Evolutionary conservation across 371 early-diverging fungal genomes (phyloP).

Genomic region (Mycotypha africana): DNA sequence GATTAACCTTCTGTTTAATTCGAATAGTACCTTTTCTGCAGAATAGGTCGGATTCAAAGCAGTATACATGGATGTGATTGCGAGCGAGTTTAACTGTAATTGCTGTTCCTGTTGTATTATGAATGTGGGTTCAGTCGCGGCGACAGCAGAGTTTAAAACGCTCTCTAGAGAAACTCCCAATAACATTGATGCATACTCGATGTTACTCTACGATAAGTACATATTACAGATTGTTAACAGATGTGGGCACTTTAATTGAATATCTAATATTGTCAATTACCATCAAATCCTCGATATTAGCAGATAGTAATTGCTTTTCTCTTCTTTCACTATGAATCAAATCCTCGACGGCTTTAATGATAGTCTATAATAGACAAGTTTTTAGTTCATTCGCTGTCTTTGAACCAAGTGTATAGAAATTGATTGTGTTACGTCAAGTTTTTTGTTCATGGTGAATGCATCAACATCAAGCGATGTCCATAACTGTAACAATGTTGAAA

Average conservation of each 20-base stretch:
- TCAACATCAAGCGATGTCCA: slow-evolving; percentile 20
- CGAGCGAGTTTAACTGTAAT: too few species aligned
- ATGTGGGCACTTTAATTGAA: too few species aligned
- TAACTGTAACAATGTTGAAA: slow-evolving; percentile 12
- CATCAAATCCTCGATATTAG: slow-evolving; percentile 43
- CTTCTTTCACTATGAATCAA: slow-evolving; percentile 7
- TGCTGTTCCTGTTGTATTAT: too few species aligned
- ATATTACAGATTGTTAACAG: too few species aligned
- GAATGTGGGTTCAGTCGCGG: too few species aligned
- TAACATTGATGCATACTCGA: slow-evolving; percentile 14
- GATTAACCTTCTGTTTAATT: too few species aligned
- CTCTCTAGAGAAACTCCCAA: slow-evolving; percentile 22
- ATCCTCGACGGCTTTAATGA: slow-evolving; percentile 13
- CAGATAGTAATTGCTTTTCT: slow-evolving; percentile 25
- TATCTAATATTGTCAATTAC: too few species aligned
- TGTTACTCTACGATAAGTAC: slow-evolving; percentile 16
- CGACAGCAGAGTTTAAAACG: slow-evolving; percentile 15
- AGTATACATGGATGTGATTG: slow-evolving; percentile 6
- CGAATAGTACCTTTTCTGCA: slow-evolving; percentile 5
- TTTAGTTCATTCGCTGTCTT: too few species aligned
- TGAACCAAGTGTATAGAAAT: too few species aligned
- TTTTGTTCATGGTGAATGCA: slow-evolving; percentile 10
- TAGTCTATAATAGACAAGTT: too few species aligned
- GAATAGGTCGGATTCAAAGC: slow-evolving; percentile 16
- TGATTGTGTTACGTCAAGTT: slow-evolving; percentile 12